Base-by-base conservation (phyloP, 345 rosid species). In the Rhodamnia argentea region DNA sequence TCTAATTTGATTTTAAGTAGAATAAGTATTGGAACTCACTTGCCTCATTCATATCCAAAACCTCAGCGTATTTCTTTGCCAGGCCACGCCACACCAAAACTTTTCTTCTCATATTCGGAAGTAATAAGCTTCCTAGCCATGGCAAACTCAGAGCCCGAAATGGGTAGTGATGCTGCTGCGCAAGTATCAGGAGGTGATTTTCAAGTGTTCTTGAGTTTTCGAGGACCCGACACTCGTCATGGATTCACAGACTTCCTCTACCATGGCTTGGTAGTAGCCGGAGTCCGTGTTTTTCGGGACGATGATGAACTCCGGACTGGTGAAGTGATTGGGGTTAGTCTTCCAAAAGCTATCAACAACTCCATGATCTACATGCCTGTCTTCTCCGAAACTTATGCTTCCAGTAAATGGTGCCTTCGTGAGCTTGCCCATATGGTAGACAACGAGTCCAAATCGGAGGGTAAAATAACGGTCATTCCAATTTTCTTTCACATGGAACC, bases 221-320 rank as follows among this genome's bases (percentile, higher is more conserved):
- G n/a, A 56, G 59, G 59, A 1, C 59, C 5, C 0, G 59, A 56
- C 59, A 56, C 59, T 23, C 59, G 13, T 23, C 0, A 9, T 56
- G n/a, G 2, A 56, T 56, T 56, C 13, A 56, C 59, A 1, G 59
- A 56, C 59, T 56, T 56, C 59, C 59, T 56, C 2, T 23, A 56
- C 2, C 0, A 56, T 0, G 0, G 0, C 13, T 56, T 56, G 59
- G 10, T 0, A 23, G 59, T 22, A 7, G n/a, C 0, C 0, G 59
- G 59, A 23, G 59, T 56, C 59, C n/a, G 1, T 1, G 59, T 56
- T 1, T 56, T 56, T 0, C 23, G 59, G 59, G 59, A 56, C 0
- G 26, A 23, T 9, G 59, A 56, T 8, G 59, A 56, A 9, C 59
- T 56, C 2, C 59, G 13, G 1, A 12, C 23, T 0, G 59, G 59